Conservation (phyloP, 495 filamentous ascomycete genomes). For the Aspergillus kassunensis region DNA sequence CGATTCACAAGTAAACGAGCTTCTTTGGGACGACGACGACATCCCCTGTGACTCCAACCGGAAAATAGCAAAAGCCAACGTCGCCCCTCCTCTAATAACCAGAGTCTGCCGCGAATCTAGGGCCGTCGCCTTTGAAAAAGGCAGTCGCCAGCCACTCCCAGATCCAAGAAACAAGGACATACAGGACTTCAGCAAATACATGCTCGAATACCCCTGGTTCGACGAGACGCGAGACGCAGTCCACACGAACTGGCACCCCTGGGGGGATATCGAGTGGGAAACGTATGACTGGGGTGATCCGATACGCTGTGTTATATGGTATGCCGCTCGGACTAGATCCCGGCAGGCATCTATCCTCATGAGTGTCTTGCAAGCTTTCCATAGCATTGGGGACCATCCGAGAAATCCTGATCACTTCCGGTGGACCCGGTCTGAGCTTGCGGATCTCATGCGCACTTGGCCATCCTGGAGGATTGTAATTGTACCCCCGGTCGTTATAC, state of each 20-base stretch:
- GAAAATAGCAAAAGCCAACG: background rate
- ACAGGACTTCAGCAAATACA: background rate
- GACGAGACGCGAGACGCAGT: background rate
- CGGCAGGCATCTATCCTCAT: background rate
- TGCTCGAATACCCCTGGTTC: background rate
- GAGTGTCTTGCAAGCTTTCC: background rate
- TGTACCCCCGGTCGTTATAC: background rate
- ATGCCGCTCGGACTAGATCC: background rate
- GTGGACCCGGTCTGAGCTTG: background rate
- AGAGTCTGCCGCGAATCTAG: background rate
- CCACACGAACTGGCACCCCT: background rate
- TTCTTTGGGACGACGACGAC: background rate
- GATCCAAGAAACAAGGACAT: background rate
- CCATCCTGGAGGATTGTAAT: background rate
- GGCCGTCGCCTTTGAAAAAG: background rate
- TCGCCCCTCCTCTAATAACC: background rate
- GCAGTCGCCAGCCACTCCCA: background rate
- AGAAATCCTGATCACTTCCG: background rate
- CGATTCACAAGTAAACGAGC: background rate
- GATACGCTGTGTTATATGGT: background rate
- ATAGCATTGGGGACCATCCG: background rate
- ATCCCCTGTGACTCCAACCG: background rate
- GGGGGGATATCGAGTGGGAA: background rate
- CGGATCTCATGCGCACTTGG: background rate
- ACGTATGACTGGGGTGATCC: conserved; percentile 1